A percentile compares a stretch with the other conserved stretches of the same genome.
phyloP scores from a whole-genome alignment of 2,329 filamentous ascomycete species.

The Metarhizium sp. region DNA sequence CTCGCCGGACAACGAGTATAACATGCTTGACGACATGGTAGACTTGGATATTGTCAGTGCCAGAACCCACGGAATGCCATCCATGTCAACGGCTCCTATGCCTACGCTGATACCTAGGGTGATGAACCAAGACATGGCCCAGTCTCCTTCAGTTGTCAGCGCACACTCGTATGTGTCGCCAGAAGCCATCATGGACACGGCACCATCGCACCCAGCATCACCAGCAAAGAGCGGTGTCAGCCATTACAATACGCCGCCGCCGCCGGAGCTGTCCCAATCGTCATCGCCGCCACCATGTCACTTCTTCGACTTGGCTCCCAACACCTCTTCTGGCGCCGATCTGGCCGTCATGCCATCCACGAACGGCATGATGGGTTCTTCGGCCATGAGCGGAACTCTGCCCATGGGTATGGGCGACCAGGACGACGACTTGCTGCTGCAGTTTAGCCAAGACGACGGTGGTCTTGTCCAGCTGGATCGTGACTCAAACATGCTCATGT shows the following conservation, averaged over 20 bases:
- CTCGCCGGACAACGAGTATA: conserved; percentile 41
- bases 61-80: conserved; percentile 17
- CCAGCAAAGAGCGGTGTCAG: conserved; percentile 42
- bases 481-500: conserved; percentile 38
- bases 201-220: conserved; percentile 30
- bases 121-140: conserved; percentile 22
- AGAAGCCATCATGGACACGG: conserved; percentile 30
- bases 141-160: conserved; percentile 31
- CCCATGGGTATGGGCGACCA: conserved; percentile 25
- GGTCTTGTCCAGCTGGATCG: conserved; percentile 32
- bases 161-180: conserved; percentile 38
- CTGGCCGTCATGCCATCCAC: conserved; percentile 19
- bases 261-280: conserved; percentile 51
- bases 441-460: conserved; percentile 32
- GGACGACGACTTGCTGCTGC: conserved; percentile 35
- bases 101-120: conserved; percentile 19
- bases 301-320: conserved; percentile 38
- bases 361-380: conserved; percentile 22
- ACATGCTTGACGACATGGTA: conserved; percentile 39
- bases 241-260: conserved; percentile 48
- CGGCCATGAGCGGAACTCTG: conserved; percentile 23
- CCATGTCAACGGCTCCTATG: conserved; percentile 38
- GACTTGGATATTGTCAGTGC: conserved; percentile 27
- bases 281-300: conserved; percentile 44
- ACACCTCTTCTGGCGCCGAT: conserved; percentile 20